Base-by-base conservation (phyloP, 169 alveolate species). In the Plasmodium coatneyi region DNA sequence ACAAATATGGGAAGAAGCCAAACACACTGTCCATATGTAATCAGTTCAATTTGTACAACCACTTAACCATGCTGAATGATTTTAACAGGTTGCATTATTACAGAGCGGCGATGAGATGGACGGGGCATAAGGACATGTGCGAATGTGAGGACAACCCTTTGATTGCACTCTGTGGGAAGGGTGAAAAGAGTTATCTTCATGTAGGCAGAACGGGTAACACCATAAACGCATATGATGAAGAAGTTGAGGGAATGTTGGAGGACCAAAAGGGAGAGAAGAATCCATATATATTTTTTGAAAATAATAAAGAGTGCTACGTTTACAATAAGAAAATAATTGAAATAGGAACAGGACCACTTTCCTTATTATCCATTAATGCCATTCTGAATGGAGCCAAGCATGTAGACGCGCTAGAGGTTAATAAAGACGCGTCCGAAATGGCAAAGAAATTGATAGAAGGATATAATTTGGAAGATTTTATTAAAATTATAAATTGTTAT, bases 321-420 rank as follows among this genome's bases (percentile, higher is more conserved):
- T 66, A 92, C 54, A 95, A 95, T 81, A 96, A 91, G 74, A 95
- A 95, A 70, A 92, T 97, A 41, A 83, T 97, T 56, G 98, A 97
- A 72, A 89, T 97, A 32, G 98, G 98, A 30, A 96, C 98, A 5
- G 98, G 98, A 0, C 98, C 98, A 34, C 93, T 96, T 82, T 96
- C 97, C 66, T 95, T 97, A 49, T 83, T 97, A 71, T 97, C 98
- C 5, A 95, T 97, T 95, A 96, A 96, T 84, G 98, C 98, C 22
- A 72, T 95, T 54, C 95, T 96, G 76, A 97, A 97, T 25, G 98
- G 98, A 22, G 98, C 98, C 5, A 95, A 96, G 19, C 93, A 71
- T 32, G 97, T 96, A 87, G 98, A 97, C 71, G 98, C 98, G 19
- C 93, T 97, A 60, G 98, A 97, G 87, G 98, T 97, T 66, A 95